Base-by-base conservation (phyloP, 192 early-diverging fungal genomes). In the Coemansia asiatica region DNA sequence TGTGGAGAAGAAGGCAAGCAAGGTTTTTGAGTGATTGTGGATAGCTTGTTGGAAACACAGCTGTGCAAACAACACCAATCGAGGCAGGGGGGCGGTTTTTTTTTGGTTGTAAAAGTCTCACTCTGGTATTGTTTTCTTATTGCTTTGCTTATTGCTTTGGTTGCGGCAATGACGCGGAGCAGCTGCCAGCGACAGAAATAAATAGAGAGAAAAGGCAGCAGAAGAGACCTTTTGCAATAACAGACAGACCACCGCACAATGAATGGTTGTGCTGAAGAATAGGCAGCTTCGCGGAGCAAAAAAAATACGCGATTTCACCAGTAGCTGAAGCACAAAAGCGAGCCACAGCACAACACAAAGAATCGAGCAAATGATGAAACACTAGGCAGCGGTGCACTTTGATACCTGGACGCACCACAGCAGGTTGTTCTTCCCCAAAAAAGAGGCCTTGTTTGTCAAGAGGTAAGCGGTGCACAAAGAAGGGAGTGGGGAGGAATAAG, bases 1-100 rank as follows among this genome's bases (percentile, higher is more conserved):
- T 49, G 47, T 48, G 35, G 54, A 47, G 16, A 46, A 36, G 56
- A 53, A 50, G 18, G 40, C 51, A 56, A 55, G 25, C 63, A 49
- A 44, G 40, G 10, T 16, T 44, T 44, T 44, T 44, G 40, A 44
- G 10, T 44, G 40, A 12, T 44, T 44, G 40, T 12, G 40, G 40
- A 12, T 44, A 13, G 40, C 40, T 13, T 44, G 40, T 16, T 44
- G 8, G 40, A 16, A 44, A 44, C 40, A 16, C 15, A 44, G 40
- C 40, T 44, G 15, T 44, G 40, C 40, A 16, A 44, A 44, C 15
- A 3, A 1, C 2, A 9, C 10, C 40, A 44, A 44, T 44, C 40
- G 40, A 5, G 15, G 15, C 40, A 44, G 12, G 8, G 40, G 40
- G 40, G 15, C 31, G 31, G 31, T 3, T 8, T 44, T 44, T 12